These are phyloP conservation scores for Backusella tarrabulga DNA, from an alignment of 192 early-diverging fungal genomes.

Conservation along the genomic window DNA sequence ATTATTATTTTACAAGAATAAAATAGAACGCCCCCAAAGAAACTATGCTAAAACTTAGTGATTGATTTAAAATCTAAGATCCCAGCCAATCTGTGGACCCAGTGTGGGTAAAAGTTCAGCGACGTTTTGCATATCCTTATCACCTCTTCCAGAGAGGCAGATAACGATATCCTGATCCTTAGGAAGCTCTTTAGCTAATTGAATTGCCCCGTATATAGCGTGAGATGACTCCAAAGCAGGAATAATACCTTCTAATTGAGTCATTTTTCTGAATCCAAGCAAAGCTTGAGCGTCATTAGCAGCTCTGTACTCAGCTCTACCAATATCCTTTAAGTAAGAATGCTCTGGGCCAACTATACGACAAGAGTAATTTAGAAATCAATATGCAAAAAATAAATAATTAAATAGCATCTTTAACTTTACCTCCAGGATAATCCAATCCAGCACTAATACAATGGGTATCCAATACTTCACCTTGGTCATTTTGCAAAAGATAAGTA, in stretches of 20 bases:
- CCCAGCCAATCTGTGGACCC: slow-evolving; percentile 94
- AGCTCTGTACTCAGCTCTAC: slow-evolving; percentile 77
- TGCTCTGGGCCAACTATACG: slow-evolving; percentile 88
- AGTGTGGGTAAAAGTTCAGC: slow-evolving; percentile 87
- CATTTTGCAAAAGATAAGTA: slow-evolving; percentile 92
- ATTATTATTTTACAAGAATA: not conserved
- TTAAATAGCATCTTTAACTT: not conserved
- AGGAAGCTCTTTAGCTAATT: slow-evolving; percentile 74
- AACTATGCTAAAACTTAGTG: not conserved
- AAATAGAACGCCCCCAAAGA: not conserved
- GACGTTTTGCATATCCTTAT: slow-evolving; percentile 96
- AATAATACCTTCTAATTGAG: slow-evolving; percentile 86
- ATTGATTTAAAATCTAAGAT: slow-evolving; percentile 54
- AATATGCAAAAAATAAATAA: not conserved
- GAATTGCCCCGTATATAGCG: slow-evolving; percentile 79
- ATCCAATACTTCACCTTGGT: slow-evolving; percentile 92
- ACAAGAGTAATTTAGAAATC: not conserved
- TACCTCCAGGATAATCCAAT: slow-evolving; percentile 91
- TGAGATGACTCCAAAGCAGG: slow-evolving; percentile 96
- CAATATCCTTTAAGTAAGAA: slow-evolving; percentile 84
- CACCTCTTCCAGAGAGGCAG: slow-evolving; percentile 91
- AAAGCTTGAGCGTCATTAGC: slow-evolving; percentile 74
- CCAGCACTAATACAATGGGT: slow-evolving; percentile 94
- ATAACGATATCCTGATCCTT: slow-evolving; percentile 85
- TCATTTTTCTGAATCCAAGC: slow-evolving; percentile 73